Base-by-base conservation (phyloP, 176 grass and related monocot species). In the Zea mays region DNA sequence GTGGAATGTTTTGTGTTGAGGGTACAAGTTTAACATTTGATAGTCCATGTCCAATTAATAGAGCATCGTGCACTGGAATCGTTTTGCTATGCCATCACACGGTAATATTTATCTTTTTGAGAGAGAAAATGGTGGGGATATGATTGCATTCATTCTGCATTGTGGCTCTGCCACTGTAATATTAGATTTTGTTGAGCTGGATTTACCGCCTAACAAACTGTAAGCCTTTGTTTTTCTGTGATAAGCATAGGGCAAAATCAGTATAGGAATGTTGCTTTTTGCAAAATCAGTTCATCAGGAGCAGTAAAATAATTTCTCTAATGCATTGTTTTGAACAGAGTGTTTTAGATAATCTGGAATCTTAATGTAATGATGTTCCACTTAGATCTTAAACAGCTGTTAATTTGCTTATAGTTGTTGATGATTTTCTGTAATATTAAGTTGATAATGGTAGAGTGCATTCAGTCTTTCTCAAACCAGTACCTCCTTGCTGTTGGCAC, bases 291-390 rank as follows among this genome's bases (percentile, higher is more conserved):
- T 50, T 50, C 13, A 37, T 48, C 15, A 50, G 33, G 27, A 5
- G 27, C 46, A 36, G 44, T 33, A 21, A 69, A 47, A 5, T 6
- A 69, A 33, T 44, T 17, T 71, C 12, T 71, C 21, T 71, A 10
- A 16, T 36, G 6, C 69, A 50, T 71, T 51, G 69, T 2, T 71
- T 36, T 71, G 46, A 47, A 49, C 10, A 77, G 5, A 27, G 38
- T 77, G 14, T 64, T 64, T 64, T 15, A 13, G 27, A 64, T 49
- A 64, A 38, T 64, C 27, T 48, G 48, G 21, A 47, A 76, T 64
- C 2, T 2, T 38, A 2, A 16, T 55, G 52, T 43, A 43, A 43
- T 43, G 42, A 43, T 7, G 38, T 15, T 75, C 17, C 17, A 15
- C 10, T 59, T 59, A 59, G 3, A 60, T 45, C 19, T 75, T 41